These are phyloP conservation scores for Boletus eberwhitei DNA, from an alignment of 768 basidiomycete species.

Conservation along the genomic window DNA sequence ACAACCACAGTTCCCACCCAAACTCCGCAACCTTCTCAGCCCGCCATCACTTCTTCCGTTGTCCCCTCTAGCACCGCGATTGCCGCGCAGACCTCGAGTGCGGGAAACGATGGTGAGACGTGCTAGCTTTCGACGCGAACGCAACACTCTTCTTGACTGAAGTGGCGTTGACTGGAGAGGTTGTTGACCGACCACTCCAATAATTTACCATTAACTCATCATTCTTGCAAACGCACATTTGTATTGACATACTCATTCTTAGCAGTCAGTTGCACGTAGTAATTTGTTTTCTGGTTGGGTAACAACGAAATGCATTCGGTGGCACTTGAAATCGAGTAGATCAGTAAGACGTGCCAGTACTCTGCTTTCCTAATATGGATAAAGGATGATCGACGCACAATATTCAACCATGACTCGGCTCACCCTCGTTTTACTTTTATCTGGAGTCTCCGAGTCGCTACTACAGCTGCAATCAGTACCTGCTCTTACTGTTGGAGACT, in stretches of 20 bases:
- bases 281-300: background rate
- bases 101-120: background rate
- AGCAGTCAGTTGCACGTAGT: background rate
- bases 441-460: background rate
- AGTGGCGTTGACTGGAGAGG: background rate
- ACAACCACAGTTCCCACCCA: conserved; percentile 1
- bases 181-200: conserved; percentile 14
- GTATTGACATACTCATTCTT: conserved; percentile 15
- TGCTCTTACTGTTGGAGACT: background rate
- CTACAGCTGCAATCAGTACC: background rate
- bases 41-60: background rate
- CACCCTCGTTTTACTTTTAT: background rate
- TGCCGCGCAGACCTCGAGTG: background rate
- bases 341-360: too few relatives aligned
- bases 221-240: background rate
- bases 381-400: conserved; percentile 11
- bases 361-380: conserved; percentile 13
- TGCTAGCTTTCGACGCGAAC: conserved; percentile 1
- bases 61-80: background rate
- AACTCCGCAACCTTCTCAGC: conserved; percentile 1
- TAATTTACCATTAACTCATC: background rate
- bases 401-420: background rate
- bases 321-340: background rate
- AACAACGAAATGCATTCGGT: background rate
- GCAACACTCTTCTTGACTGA: background rate